Conservation (phyloP, 1,139 yeast species). For the Geotrichum bryndzae region DNA sequence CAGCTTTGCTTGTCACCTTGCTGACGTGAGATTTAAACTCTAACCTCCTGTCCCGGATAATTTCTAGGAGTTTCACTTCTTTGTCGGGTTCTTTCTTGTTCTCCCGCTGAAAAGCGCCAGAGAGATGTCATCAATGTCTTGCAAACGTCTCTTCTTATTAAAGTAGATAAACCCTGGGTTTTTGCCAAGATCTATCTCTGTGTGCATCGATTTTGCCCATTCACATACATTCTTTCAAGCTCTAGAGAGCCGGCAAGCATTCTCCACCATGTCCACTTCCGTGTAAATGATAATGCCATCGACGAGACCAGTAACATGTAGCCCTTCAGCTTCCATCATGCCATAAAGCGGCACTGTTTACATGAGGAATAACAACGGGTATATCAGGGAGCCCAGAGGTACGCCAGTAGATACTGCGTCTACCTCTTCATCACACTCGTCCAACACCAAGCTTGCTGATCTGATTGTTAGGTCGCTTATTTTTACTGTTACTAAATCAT, state of each 20-base stretch:
- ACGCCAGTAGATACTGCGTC: slow-evolving; percentile 15
- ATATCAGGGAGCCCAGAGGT: slow-evolving; percentile 22
- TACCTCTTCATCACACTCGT: not conserved
- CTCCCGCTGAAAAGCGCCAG: not conserved
- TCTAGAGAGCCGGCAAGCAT: no score
- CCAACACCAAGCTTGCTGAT: not conserved
- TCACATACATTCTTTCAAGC: no score
- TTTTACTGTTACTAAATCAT: not conserved
- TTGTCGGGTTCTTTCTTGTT: not conserved
- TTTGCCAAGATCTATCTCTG: no score
- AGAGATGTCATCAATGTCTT: not conserved
- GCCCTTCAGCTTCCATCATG: no score
- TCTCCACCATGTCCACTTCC: no score
- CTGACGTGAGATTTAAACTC: not conserved
- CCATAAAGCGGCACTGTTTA: not conserved
- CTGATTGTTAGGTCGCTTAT: not conserved
- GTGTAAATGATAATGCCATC: no score
- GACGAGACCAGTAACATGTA: no score
- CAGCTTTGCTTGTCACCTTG: slow-evolving; percentile 15
- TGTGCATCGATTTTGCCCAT: no score
- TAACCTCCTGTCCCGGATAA: slow-evolving; percentile 3
- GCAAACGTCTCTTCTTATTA: not conserved
- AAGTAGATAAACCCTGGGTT: no score
- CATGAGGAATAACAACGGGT: slow-evolving; percentile 20
- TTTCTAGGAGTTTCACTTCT: slow-evolving; percentile 9